Percentiles rank a stretch among this genome's conserved stretches.
phyloP scores from a whole-genome alignment of 805 yeast species.

The Candida berthetii region DNA sequence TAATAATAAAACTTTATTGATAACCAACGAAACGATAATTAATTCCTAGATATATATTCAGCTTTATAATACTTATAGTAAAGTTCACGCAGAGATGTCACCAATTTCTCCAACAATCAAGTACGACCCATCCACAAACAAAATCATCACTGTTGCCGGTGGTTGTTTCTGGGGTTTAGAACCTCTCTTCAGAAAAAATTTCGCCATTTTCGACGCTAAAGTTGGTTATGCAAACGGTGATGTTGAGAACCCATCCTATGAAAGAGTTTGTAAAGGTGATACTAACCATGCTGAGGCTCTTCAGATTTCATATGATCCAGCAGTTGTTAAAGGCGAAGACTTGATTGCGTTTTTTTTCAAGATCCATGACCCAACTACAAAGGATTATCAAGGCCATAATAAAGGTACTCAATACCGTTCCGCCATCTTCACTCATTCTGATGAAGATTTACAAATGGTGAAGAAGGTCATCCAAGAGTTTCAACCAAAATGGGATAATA shows the following conservation, averaged over 20 bases:
- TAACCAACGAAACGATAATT: no score
- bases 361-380: conserved; percentile 91
- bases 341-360: conserved; percentile 79
- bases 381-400: conserved; percentile 83
- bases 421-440: conserved; percentile 60
- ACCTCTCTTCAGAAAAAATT: conserved; percentile 59
- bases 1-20: no score
- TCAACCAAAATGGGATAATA: conserved; percentile 66
- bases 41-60: no score
- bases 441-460: conserved; percentile 40
- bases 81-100: no score
- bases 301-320: conserved; percentile 79
- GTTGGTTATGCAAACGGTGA: conserved; percentile 92
- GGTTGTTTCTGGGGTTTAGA: conserved; percentile 92
- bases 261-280: conserved; percentile 68
- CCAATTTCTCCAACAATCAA: conserved; percentile 31
- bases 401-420: conserved; percentile 87
- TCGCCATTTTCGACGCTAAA: conserved; percentile 62
- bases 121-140: conserved; percentile 37
- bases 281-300: conserved; percentile 78
- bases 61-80: no score
- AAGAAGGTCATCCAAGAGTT: conserved; percentile 39
- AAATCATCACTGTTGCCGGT: conserved; percentile 54
- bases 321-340: conserved; percentile 46
- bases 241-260: conserved; percentile 49